Conservation (phyloP, 192 early-diverging fungal species). For the Mortierella antarctica region DNA sequence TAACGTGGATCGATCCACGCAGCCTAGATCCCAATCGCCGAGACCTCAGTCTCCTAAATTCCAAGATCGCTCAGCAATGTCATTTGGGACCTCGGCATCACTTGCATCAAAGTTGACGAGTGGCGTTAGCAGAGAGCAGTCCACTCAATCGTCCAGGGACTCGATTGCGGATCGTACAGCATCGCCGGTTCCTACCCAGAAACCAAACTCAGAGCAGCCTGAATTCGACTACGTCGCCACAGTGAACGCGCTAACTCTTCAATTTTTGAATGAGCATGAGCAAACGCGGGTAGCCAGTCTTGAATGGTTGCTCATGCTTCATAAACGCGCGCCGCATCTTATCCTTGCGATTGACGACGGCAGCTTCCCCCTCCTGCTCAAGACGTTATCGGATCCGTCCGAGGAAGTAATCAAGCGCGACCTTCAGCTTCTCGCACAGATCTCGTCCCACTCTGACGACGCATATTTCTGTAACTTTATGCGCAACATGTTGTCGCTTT, state of each 20-base stretch:
- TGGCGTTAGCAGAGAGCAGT: constrained; percentile 9
- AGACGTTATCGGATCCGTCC: constrained; percentile 90
- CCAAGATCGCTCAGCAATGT: constrained; percentile 44
- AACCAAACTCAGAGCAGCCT: constrained; percentile 19
- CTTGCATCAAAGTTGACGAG: constrained; percentile 39
- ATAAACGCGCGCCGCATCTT: constrained; percentile 89
- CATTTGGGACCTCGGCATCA: constrained; percentile 45
- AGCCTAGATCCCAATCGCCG: constrained; percentile 18
- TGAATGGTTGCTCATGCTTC: constrained; percentile 98
- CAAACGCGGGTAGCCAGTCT: constrained; percentile 92
- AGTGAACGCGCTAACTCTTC: constrained; percentile 80
- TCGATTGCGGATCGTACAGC: background rate
- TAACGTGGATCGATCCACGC: constrained; percentile 11
- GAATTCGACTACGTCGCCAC: constrained; percentile 87
- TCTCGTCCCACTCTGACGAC: constrained; percentile 86
- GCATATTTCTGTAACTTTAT: constrained; percentile 93
- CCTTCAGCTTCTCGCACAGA: constrained; percentile 94
- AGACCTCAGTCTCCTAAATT: constrained; percentile 41
- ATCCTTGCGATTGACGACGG: constrained; percentile 91
- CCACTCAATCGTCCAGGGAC: constrained; percentile 3
- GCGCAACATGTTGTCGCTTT: constrained; percentile 88
- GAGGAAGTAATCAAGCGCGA: constrained; percentile 96
- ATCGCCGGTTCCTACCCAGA: constrained; percentile 9
- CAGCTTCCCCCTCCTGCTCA: constrained; percentile 88
- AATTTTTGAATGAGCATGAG: constrained; percentile 90